Evolutionary conservation across 257 asterid species (phyloP).

Genomic region (Asclepias syriaca): DNA sequence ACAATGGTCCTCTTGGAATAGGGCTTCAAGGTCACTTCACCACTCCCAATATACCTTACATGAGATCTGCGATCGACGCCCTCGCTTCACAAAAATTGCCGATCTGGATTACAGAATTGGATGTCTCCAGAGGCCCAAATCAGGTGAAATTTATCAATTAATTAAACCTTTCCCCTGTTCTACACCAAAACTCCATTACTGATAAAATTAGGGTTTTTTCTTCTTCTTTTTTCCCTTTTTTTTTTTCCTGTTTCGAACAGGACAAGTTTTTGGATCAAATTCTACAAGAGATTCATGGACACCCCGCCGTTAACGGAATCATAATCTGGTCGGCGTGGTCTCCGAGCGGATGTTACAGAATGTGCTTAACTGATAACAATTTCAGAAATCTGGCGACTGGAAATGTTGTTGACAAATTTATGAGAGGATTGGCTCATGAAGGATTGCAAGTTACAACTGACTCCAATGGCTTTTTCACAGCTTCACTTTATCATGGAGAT

Average conservation of each 20-base stretch:
- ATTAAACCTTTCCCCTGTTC: not conserved
- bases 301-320: constrained; percentile 25
- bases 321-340: constrained; percentile 28
- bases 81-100: constrained; percentile 24
- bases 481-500: constrained; percentile 31
- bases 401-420: constrained; percentile 28
- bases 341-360: constrained; percentile 20
- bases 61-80: constrained; percentile 29
- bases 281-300: constrained; percentile 24
- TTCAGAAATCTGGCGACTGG: constrained; percentile 35
- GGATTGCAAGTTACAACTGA: constrained; percentile 21
- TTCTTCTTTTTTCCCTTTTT: no score
- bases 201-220: not conserved
- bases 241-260: not conserved
- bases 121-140: constrained; percentile 4
- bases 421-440: constrained; percentile 16
- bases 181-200: no score
- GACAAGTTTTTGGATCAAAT: constrained; percentile 20
- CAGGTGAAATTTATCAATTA: not conserved
- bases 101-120: constrained; percentile 35
- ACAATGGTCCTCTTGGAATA: constrained; percentile 19
- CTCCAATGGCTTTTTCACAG: constrained; percentile 15
- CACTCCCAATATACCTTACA: constrained; percentile 16
- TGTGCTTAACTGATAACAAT: constrained; percentile 33
- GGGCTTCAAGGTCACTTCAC: constrained; percentile 30